phyloP scores from a whole-genome alignment of 2,329 filamentous ascomycete species.

The Ceratocystis albifundus region DNA sequence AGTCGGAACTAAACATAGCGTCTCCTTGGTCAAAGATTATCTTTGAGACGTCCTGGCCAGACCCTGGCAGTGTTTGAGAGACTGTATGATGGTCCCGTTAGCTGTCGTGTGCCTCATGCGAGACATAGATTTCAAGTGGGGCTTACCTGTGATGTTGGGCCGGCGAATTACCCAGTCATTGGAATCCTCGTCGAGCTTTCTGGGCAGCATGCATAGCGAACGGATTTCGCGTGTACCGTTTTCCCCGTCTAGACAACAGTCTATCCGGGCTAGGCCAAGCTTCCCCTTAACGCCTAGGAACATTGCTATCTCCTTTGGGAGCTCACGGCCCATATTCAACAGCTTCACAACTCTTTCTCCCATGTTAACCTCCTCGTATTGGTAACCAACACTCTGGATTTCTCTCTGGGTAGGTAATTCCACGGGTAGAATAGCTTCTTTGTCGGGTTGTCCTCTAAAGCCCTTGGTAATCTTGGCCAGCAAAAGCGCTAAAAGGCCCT shows the following conservation, averaged over 20 bases:
- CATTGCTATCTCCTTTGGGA: slow-evolving; percentile 50
- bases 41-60: slow-evolving; percentile 1
- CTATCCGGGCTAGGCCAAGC: slow-evolving; percentile 57
- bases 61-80: slow-evolving; percentile 14
- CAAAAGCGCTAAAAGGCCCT: slow-evolving; percentile 38
- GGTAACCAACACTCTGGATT: slow-evolving; percentile 48
- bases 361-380: slow-evolving; percentile 49
- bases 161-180: slow-evolving; percentile 23
- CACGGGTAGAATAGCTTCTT: slow-evolving; percentile 56
- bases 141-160: slow-evolving; percentile 21
- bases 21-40: slow-evolving; percentile 36
- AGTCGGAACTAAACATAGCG: slow-evolving; percentile 36
- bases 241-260: slow-evolving; percentile 29
- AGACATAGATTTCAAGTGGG: neutral
- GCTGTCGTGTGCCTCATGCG: neutral
- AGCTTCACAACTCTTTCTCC: slow-evolving; percentile 48
- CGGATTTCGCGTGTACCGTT: slow-evolving; percentile 17
- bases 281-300: slow-evolving; percentile 57
- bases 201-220: slow-evolving; percentile 19
- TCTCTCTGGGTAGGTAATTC: slow-evolving; percentile 47
- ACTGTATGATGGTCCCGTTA: neutral
- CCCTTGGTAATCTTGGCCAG: slow-evolving; percentile 44
- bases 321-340: slow-evolving; percentile 46
- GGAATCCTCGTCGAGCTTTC: slow-evolving; percentile 18
- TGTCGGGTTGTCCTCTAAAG: slow-evolving; percentile 42